Percentiles rank a stretch among this genome's conserved stretches.
phyloP scores from a whole-genome alignment of 805 yeast species.

The Metschnikowia noctiluminum region DNA sequence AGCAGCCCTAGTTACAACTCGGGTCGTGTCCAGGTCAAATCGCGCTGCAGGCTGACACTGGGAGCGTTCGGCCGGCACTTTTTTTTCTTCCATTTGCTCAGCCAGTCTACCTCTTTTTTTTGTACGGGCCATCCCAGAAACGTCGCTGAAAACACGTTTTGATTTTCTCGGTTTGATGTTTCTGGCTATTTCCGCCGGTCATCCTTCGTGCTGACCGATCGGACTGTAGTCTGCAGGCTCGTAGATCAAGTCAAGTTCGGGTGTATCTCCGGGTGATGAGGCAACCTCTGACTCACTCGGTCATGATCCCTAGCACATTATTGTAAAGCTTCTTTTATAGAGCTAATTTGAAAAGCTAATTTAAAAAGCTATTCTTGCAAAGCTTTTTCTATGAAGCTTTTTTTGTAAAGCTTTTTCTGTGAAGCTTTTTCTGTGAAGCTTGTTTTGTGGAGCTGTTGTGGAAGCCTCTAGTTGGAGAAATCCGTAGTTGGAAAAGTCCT shows the following conservation, averaged over 20 bases:
- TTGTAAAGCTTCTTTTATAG: background rate
- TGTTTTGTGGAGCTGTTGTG: too few relatives aligned
- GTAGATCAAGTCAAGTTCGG: conserved; percentile 23
- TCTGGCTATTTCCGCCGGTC: conserved; percentile 17
- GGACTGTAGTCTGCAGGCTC: conserved; percentile 13
- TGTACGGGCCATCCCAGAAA: conserved; percentile 15
- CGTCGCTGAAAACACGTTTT: conserved; percentile 15
- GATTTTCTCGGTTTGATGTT: conserved; percentile 14
- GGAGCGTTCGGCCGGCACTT: background rate
- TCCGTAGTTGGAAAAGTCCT: too few relatives aligned
- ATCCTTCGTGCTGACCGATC: conserved; percentile 15
- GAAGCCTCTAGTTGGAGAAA: too few relatives aligned
- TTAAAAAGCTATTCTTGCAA: too few relatives aligned
- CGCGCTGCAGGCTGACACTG: background rate
- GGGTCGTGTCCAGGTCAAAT: background rate
- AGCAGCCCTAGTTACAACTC: background rate
- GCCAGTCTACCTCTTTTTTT: conserved; percentile 4
- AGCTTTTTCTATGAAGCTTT: too few relatives aligned
- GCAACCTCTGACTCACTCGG: conserved; percentile 44
- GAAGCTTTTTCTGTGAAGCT: too few relatives aligned
- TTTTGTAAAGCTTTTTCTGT: too few relatives aligned
- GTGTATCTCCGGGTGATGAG: conserved; percentile 56
- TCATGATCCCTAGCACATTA: conserved; percentile 46
- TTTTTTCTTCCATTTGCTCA: conserved; percentile 1
- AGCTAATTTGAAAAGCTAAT: too few relatives aligned